Evolutionary conservation across 2,329 filamentous ascomycete species (phyloP).

Genomic region (Exophiala calicioides): DNA sequence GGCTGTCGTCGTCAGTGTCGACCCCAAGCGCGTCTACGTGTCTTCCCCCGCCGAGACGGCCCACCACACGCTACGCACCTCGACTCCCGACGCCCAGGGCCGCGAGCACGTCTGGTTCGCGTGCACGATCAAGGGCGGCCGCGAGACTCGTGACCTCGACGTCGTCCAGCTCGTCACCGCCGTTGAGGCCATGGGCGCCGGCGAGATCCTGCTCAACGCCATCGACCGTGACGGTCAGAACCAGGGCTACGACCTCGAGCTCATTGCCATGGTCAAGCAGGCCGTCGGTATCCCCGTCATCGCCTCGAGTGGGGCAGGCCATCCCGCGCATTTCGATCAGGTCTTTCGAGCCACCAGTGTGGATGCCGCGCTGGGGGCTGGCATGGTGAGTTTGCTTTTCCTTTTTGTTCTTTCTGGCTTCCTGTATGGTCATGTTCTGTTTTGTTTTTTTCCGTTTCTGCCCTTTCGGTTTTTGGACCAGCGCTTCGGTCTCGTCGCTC

Average conservation of each 20-base stretch:
- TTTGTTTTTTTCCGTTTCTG: neutral
- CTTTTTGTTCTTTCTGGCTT: neutral
- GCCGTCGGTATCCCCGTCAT: conserved; percentile 90
- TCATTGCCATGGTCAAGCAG: conserved; percentile 85
- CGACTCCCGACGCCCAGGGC: conserved; percentile 66
- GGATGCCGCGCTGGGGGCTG: conserved; percentile 90
- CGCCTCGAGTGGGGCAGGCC: conserved; percentile 87
- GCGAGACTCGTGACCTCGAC: conserved; percentile 91
- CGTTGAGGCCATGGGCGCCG: conserved; percentile 92
- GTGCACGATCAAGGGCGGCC: conserved; percentile 92
- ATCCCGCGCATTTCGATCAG: conserved; percentile 83
- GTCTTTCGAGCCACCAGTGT: conserved; percentile 84
- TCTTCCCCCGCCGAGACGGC: conserved; percentile 62
- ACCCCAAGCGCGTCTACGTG: conserved; percentile 90
- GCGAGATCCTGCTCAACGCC: conserved; percentile 94
- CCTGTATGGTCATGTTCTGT: neutral
- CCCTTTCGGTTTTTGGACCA: neutral
- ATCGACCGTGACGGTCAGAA: conserved; percentile 97
- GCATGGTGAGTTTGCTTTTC: conserved; percentile 65
- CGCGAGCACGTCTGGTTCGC: conserved; percentile 93
- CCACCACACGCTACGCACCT: conserved; percentile 74
- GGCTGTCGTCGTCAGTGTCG: conserved; percentile 92
- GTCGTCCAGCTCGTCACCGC: conserved; percentile 84
- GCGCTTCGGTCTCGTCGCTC: neutral
- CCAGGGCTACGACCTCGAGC: conserved; percentile 88